Percentiles rank a stretch among this genome's conserved stretches.
These are phyloP conservation scores for Pyracantha coccinea DNA, from an alignment of 331 rosid species.

Conservation along the genomic window DNA sequence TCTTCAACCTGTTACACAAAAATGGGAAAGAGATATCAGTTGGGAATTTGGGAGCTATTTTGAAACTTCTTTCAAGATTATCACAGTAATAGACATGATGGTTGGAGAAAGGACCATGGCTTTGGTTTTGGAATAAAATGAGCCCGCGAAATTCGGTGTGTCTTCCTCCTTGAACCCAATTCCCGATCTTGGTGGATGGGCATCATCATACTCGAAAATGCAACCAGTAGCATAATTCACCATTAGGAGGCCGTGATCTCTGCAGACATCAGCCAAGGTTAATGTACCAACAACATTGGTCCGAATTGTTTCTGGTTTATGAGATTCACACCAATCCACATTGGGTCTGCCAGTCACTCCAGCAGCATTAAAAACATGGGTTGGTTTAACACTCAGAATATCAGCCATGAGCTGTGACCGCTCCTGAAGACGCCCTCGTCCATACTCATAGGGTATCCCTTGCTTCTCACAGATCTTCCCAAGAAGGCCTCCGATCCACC, in stretches of 20 bases:
- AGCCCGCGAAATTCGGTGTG: slow-evolving; percentile 31
- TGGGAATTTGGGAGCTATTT: neutral
- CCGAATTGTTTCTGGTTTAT: slow-evolving; percentile 52
- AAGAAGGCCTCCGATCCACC: slow-evolving; percentile 62
- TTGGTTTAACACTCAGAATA: slow-evolving; percentile 45
- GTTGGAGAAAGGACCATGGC: slow-evolving; percentile 38
- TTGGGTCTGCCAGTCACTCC: slow-evolving; percentile 57
- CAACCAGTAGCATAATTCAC: slow-evolving; percentile 48
- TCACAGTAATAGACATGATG: neutral
- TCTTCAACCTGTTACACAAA: slow-evolving; percentile 50
- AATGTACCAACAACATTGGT: slow-evolving; percentile 43
- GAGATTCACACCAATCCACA: slow-evolving; percentile 64
- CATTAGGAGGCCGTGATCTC: slow-evolving; percentile 42
- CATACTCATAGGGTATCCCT: slow-evolving; percentile 44
- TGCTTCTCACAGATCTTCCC: slow-evolving; percentile 55
- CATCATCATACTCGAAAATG: slow-evolving; percentile 36
- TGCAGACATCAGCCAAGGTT: slow-evolving; percentile 53
- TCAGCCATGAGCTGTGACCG: slow-evolving; percentile 44
- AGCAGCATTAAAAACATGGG: slow-evolving; percentile 64
- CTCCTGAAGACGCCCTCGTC: slow-evolving; percentile 52
- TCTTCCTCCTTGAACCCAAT: slow-evolving; percentile 51
- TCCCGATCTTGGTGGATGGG: slow-evolving; percentile 37
- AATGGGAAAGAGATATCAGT: neutral
- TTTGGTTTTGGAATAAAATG: slow-evolving; percentile 58
- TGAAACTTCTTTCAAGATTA: neutral